Conservation (phyloP, 2,329 filamentous ascomycete genomes). For the Fusarium sp. region DNA sequence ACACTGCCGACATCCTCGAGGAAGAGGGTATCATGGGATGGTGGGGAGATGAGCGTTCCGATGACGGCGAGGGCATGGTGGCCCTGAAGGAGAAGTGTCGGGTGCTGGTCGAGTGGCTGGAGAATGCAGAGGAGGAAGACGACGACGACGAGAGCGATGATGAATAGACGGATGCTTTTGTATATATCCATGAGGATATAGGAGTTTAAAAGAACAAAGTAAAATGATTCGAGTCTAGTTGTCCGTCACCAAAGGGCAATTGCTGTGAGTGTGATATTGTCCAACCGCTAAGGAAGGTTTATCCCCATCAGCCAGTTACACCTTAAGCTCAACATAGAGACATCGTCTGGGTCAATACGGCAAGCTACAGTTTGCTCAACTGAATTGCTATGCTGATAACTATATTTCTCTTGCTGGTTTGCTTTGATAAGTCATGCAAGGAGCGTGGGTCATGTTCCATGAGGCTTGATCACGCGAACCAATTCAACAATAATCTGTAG, state of each 20-base stretch:
- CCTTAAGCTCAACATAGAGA: not conserved
- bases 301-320: not conserved
- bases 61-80: slow-evolving; percentile 75
- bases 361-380: not conserved
- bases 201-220: slow-evolving; percentile 34
- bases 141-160: slow-evolving; percentile 67
- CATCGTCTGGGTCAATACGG: not conserved
- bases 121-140: slow-evolving; percentile 80
- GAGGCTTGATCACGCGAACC: not conserved
- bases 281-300: not conserved
- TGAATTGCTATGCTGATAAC: not conserved
- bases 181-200: slow-evolving; percentile 6
- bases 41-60: slow-evolving; percentile 83
- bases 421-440: not conserved
- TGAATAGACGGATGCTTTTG: slow-evolving; percentile 38
- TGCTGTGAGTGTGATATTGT: not conserved
- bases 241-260: too few species aligned
- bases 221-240: slow-evolving; percentile 1
- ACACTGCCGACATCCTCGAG: slow-evolving; percentile 85
- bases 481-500: too few species aligned
- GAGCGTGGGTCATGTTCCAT: not conserved
- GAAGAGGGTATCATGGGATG: slow-evolving; percentile 89
- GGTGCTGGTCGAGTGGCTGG: slow-evolving; percentile 85
- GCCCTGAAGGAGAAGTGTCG: slow-evolving; percentile 79
- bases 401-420: not conserved